Base-by-base conservation (phyloP, 192 early-diverging fungal species). In the Coemansia sp. region DNA sequence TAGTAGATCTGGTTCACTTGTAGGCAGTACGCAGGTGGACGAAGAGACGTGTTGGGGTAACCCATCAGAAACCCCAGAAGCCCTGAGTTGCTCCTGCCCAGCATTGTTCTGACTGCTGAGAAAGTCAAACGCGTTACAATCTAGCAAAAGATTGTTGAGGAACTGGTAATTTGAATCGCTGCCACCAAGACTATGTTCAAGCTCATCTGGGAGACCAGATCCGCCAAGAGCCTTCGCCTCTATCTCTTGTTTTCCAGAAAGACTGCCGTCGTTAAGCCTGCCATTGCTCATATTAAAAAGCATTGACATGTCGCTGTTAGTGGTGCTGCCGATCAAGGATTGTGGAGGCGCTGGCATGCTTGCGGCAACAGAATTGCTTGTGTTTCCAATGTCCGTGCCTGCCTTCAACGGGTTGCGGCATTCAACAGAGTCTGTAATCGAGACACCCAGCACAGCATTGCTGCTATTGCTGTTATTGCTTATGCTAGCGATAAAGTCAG, bases 121-220 rank as follows among this genome's bases (percentile, higher is more conserved):
- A 22, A 78, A 71, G 5, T 65, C 68, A 16, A 71, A 44, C 4
- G 60, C 22, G 25, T 60, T 69, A 61, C 61, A 79, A 32, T 79
- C 71, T 25, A 74, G 8, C 40, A 79, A 68, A 41, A 79, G 63
- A 49, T 68, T 69, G 12, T 70, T 70, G 43, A 79, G 62, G n/a
- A 74, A 64, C 62, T 79, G 77, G 40, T 67, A 70, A 51, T 74
- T 71, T 8, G 50, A 45, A 32, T 54, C 25, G 2, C 55, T 20
- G 25, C 14, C 25, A 22, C 22, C 11, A 25, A 54, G 20, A 40
- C 55, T 54, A 17, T 54, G 63, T 10, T 38, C 50, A 38, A 65
- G 50, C 41, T 46, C 51, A 22, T 13, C 13, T 54, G 51, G 2
- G 1, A 54, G 6, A 14, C 25, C 51, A 9, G 20, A 7, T 54